Percentiles rank a stretch among this genome's conserved stretches.
These are phyloP conservation scores for Sugiyamaella neomexicana DNA, from an alignment of 1,139 yeast genomes.

Conservation along the genomic window DNA sequence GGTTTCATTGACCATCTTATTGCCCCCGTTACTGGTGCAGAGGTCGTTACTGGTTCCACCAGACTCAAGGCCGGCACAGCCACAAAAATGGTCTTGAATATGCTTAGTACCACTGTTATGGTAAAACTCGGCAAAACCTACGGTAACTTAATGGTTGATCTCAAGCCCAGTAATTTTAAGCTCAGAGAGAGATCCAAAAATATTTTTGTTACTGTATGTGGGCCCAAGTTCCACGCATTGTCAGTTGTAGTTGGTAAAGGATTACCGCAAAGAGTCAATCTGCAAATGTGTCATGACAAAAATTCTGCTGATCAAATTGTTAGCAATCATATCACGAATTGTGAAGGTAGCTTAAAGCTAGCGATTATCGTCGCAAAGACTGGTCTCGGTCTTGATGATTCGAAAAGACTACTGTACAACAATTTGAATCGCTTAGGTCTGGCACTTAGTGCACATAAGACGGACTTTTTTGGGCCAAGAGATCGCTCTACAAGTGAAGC, in stretches of 20 bases:
- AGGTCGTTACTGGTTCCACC: constrained; percentile 35
- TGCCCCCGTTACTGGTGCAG: constrained; percentile 34
- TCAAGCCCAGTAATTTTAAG: constrained; percentile 31
- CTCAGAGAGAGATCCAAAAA: constrained; percentile 29
- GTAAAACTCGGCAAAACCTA: constrained; percentile 34
- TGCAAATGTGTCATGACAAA: constrained; percentile 6
- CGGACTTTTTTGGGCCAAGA: constrained; percentile 14
- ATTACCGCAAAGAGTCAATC: neutral
- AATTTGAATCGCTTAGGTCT: constrained; percentile 12
- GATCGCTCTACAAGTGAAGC: constrained; percentile 12
- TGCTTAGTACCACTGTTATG: constrained; percentile 34
- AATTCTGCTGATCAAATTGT: constrained; percentile 6
- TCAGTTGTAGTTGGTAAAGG: constrained; percentile 10
- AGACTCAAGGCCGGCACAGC: constrained; percentile 37
- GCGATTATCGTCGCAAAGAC: constrained; percentile 33
- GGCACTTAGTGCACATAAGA: constrained; percentile 11
- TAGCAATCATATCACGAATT: constrained; percentile 22
- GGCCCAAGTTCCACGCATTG: constrained; percentile 19
- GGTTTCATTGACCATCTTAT: constrained; percentile 29
- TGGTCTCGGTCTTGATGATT: constrained; percentile 27
- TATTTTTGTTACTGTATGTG: constrained; percentile 29
- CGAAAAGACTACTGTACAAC: constrained; percentile 23
- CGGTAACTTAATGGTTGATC: constrained; percentile 35
- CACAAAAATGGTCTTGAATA: constrained; percentile 34
- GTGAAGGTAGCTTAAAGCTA: constrained; percentile 29